Conservation (phyloP, 2,329 filamentous ascomycete species). For the Phaeophleospora eucalypticola region DNA sequence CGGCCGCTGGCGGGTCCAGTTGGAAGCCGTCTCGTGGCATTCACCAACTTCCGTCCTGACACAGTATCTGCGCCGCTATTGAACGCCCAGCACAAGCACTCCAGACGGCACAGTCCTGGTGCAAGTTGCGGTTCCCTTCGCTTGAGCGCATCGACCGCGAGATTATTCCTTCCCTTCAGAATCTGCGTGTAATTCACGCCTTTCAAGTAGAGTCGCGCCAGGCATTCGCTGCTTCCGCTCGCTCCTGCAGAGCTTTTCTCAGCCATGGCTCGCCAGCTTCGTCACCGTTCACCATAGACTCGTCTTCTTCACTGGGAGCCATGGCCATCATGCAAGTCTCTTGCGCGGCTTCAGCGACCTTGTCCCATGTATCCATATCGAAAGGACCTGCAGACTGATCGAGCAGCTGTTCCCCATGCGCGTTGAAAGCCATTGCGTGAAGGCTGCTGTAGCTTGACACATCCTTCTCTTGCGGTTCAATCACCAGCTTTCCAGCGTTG, state of each 20-base stretch:
- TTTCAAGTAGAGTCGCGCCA: slow-evolving; percentile 34
- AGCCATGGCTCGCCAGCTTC: slow-evolving; percentile 36
- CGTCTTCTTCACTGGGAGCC: slow-evolving; percentile 33
- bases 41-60: too few relatives aligned
- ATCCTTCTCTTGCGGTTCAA: slow-evolving; percentile 60
- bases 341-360: slow-evolving; percentile 61
- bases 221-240: slow-evolving; percentile 38
- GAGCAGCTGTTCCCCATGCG: slow-evolving; percentile 66
- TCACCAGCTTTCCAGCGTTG: slow-evolving; percentile 31
- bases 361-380: slow-evolving; percentile 69
- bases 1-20: too few relatives aligned
- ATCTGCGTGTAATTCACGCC: too few relatives aligned
- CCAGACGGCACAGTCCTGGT: too few relatives aligned
- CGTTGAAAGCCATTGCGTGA: slow-evolving; percentile 82
- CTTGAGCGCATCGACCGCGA: too few relatives aligned
- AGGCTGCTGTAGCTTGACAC: slow-evolving; percentile 63
- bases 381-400: slow-evolving; percentile 81
- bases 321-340: slow-evolving; percentile 56
- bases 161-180: neutral
- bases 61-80: too few relatives aligned
- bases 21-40: too few relatives aligned
- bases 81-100: too few relatives aligned
- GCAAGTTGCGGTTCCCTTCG: too few relatives aligned
- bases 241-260: slow-evolving; percentile 37
- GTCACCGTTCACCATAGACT: slow-evolving; percentile 37